Base-by-base conservation (phyloP, 805 yeast genomes). In the Osmozyma mogii region DNA sequence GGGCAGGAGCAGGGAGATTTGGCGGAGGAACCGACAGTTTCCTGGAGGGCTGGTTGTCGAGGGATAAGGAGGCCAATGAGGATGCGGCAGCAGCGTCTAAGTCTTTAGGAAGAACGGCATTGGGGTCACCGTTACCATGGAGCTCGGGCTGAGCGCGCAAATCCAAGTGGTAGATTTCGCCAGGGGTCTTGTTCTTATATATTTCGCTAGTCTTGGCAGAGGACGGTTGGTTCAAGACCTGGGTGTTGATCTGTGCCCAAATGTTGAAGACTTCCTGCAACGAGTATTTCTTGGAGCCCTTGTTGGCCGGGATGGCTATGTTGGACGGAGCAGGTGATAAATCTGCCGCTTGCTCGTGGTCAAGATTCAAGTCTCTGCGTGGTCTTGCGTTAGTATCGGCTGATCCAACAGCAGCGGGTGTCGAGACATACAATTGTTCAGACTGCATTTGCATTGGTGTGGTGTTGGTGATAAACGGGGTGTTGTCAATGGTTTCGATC, bases 221-320 rank as follows among this genome's bases (percentile, higher is more conserved):
- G 10, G 21, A 18, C 21, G 21, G 21, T 8, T 18, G 22, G 13
- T 32, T 29, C 34, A 54, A 40, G 27, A 52, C 47, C 15, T 37
- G 41, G 28, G 44, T 53, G 33, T 51, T 46, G 34, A 47, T 54
- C 13, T 57, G 53, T 21, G 59, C 49, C 69, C 78, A 76, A 9
- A 75, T 65, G 14, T 64, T 55, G 35, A 76, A 61, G 39, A 77
- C 64, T 40, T 76, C 75, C 17, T 65, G 62, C 50, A 73, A 55
- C 5, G 72, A 44, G 42, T 76, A 75, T 16, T 54, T 52, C 34
- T 54, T 54, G 19, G 75, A 62, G 10, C 55, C 61, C 15, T 51
- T 51, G 38, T 65, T 69, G 9, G 54, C 45, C 4, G 64, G 65
- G 24, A 64, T 47, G 30, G 45, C 32, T 16, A 23, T 30, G 29